A percentile compares a stretch with the other conserved stretches of the same genome.
Conservation (phyloP, 2,329 filamentous ascomycete species). For the Beauveria pseudobassiana region DNA sequence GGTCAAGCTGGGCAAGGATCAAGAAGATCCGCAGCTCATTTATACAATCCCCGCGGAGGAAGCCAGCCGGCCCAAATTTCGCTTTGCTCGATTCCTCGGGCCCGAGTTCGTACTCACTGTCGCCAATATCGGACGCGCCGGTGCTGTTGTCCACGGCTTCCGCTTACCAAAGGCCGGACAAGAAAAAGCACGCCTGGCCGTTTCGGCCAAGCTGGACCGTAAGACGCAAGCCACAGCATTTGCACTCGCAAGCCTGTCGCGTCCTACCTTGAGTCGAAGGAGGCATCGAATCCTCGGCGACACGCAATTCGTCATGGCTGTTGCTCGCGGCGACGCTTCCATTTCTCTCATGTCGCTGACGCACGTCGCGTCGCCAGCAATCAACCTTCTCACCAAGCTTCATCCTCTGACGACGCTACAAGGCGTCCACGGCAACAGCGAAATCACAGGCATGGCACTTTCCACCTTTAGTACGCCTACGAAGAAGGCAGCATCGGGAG, state of each 20-base stretch:
- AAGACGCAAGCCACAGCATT: conserved; percentile 69
- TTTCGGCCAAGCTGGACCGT: conserved; percentile 52
- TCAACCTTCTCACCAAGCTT: conserved; percentile 46
- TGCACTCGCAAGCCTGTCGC: conserved; percentile 64
- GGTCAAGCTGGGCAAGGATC: conserved; percentile 47
- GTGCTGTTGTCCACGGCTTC: conserved; percentile 49
- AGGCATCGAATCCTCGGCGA: conserved; percentile 42
- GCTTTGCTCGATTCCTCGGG: conserved; percentile 52
- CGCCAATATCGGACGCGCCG: conserved; percentile 50
- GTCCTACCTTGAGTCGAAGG: conserved; percentile 35
- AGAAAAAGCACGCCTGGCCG: conserved; percentile 40
- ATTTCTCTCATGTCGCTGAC: conserved; percentile 74
- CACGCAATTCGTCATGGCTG: conserved; percentile 71
- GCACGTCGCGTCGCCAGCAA: conserved; percentile 41
- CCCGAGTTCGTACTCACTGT: conserved; percentile 50
- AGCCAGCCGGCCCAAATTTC: conserved; percentile 42
- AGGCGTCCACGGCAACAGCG: conserved; percentile 43
- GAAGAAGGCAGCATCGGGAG: background rate
- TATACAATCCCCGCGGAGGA: conserved; percentile 49
- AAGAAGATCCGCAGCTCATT: conserved; percentile 42
- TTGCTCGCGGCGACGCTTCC: conserved; percentile 72
- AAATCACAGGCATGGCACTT: conserved; percentile 53
- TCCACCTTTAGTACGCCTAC: conserved; percentile 42
- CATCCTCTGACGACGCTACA: conserved; percentile 46
- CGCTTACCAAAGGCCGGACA: conserved; percentile 37